Conservation (phyloP, 305 asterid species). For the Solanum hybrid region DNA sequence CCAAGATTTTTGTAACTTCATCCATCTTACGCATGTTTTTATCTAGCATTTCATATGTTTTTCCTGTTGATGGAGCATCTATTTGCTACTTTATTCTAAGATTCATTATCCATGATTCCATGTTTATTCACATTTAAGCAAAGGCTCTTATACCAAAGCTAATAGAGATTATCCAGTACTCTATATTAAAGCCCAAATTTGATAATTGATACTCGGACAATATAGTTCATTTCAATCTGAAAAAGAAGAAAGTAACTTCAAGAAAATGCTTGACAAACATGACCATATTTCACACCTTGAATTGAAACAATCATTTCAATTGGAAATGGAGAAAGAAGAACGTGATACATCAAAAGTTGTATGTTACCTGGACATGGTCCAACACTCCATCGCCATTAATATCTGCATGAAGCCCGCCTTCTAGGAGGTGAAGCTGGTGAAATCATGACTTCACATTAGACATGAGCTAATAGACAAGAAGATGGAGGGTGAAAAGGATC, state of each 20-base stretch:
- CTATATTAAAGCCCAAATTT: neutral
- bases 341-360: neutral
- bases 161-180: neutral
- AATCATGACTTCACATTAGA: slow-evolving; percentile 8
- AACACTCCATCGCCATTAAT: slow-evolving; percentile 94
- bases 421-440: slow-evolving; percentile 93
- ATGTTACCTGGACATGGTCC: slow-evolving; percentile 93
- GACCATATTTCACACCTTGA: neutral
- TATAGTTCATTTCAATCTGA: neutral
- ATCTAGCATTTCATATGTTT: neutral
- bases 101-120: neutral
- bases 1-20: neutral
- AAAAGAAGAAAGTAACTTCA: neutral
- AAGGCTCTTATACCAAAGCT: neutral
- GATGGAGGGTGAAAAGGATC: neutral
- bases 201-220: neutral
- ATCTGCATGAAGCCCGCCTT: slow-evolving; percentile 99
- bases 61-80: neutral
- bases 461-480: neutral
- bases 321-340: neutral
- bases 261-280: neutral
- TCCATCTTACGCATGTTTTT: neutral
- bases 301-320: neutral
- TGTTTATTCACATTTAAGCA: neutral
- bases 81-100: neutral